Conservation (phyloP, 805 yeast genomes). For the Yamadazyma tumulicola region DNA sequence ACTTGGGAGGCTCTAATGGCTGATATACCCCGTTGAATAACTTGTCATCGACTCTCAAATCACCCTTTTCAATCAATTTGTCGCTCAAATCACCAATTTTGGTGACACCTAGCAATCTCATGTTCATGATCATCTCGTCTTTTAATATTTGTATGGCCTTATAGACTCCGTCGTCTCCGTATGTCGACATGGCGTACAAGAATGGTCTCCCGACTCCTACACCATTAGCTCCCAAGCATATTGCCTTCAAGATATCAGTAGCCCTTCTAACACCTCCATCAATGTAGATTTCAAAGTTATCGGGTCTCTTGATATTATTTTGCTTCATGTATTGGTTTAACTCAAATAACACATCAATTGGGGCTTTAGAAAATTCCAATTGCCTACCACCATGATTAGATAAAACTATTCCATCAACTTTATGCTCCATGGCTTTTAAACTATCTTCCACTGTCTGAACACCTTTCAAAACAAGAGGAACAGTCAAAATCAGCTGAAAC, state of each 20-base stretch:
- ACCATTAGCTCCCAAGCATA: slow-evolving; percentile 74
- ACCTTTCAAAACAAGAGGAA: slow-evolving; percentile 54
- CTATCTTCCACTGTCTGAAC: slow-evolving; percentile 67
- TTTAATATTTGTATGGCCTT: slow-evolving; percentile 61
- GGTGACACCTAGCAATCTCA: slow-evolving; percentile 64
- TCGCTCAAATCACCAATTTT: slow-evolving; percentile 52
- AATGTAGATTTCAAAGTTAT: slow-evolving; percentile 58
- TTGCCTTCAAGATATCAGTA: slow-evolving; percentile 71
- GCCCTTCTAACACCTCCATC: slow-evolving; percentile 82
- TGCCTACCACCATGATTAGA: slow-evolving; percentile 79
- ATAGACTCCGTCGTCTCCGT: slow-evolving; percentile 71
- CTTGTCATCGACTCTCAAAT: slow-evolving; percentile 51
- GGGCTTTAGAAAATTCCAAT: slow-evolving; percentile 58
- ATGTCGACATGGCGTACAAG: slow-evolving; percentile 72
- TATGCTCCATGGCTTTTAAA: slow-evolving; percentile 52
- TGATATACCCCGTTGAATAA: slow-evolving; percentile 56
- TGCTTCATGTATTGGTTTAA: slow-evolving; percentile 43
- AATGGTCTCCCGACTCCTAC: slow-evolving; percentile 77
- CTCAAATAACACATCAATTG: slow-evolving; percentile 60
- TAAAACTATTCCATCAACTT: slow-evolving; percentile 60
- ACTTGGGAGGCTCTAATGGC: slow-evolving; percentile 50
- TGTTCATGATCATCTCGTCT: slow-evolving; percentile 59
- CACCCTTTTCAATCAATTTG: slow-evolving; percentile 56
- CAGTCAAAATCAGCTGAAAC: slow-evolving; percentile 35
- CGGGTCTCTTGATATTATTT: slow-evolving; percentile 25